Evolutionary conservation across 371 early-diverging fungal species (phyloP).

Genomic region (Mucor saturninus): DNA sequence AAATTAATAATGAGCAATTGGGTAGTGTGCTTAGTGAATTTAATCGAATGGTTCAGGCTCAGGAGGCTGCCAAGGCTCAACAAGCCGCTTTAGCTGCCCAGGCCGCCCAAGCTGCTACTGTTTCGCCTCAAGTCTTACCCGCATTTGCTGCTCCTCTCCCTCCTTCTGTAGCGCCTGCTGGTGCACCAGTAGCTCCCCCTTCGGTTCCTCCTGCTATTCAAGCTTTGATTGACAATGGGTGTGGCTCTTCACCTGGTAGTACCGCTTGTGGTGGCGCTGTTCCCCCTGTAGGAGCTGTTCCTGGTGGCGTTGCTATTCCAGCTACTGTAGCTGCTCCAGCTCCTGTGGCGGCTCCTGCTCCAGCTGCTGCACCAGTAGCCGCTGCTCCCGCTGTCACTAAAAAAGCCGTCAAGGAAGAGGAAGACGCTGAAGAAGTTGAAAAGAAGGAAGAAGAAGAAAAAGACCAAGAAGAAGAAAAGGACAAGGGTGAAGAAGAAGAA

Average conservation of each 20-base stretch:
- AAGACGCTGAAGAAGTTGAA: conserved; percentile 6
- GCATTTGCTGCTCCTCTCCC: background rate
- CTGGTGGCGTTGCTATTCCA: background rate
- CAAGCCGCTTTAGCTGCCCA: background rate
- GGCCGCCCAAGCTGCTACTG: background rate
- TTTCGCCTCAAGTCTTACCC: background rate
- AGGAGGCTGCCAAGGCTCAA: background rate
- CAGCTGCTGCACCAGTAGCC: background rate
- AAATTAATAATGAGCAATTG: conserved; percentile 1
- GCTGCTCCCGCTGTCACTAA: background rate
- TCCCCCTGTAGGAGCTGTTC: background rate
- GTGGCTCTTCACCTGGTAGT: background rate
- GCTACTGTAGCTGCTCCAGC: background rate
- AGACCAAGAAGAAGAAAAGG: conserved; percentile 10
- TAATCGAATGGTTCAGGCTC: background rate
- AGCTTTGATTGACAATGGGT: conserved; percentile 11
- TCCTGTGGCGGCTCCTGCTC: background rate
- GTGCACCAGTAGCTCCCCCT: background rate
- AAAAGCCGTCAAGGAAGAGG: conserved; percentile 5
- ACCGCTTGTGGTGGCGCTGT: background rate
- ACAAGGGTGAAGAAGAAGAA: conserved; percentile 8
- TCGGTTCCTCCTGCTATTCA: conserved; percentile 14
- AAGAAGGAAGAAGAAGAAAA: conserved; percentile 16
- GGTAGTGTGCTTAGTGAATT: background rate
- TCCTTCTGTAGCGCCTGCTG: conserved; percentile 2